Percentiles rank a stretch among this genome's conserved stretches.
phyloP scores from a whole-genome alignment of 768 basidiomycete species.

The Termitomyces sp. region DNA sequence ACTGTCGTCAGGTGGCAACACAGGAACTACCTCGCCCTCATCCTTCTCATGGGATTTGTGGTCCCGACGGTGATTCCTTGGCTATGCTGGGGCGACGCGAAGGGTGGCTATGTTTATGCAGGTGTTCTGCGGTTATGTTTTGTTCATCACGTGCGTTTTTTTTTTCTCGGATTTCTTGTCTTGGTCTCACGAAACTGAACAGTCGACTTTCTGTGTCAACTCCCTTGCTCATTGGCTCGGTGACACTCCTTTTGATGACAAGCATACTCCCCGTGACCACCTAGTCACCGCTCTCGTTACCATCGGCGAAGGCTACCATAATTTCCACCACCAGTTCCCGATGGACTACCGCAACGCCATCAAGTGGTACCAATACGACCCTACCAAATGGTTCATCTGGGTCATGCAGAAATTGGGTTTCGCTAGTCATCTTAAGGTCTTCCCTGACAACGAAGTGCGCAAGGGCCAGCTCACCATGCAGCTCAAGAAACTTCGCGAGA shows the following conservation, averaged over 20 bases:
- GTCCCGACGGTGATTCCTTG: constrained; percentile 78
- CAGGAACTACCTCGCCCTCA: constrained; percentile 64
- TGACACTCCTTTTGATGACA: constrained; percentile 90
- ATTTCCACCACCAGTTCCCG: constrained; percentile 96
- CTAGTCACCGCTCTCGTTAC: constrained; percentile 85
- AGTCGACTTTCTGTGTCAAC: constrained; percentile 97
- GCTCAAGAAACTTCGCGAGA: constrained; percentile 77
- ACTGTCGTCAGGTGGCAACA: constrained; percentile 86
- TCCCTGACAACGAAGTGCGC: constrained; percentile 55
- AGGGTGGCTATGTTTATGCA: constrained; percentile 84
- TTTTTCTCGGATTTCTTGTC: constrained; percentile 2
- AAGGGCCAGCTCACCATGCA: constrained; percentile 96
- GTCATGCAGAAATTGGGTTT: constrained; percentile 53
- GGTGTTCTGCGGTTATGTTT: constrained; percentile 73
- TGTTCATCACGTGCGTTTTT: constrained; percentile 76
- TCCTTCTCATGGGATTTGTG: constrained; percentile 64
- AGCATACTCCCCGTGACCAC: constrained; percentile 90
- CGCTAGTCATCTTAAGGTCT: constrained; percentile 64
- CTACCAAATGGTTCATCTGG: constrained; percentile 90
- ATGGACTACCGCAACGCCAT: constrained; percentile 98
- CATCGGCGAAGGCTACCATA: constrained; percentile 96
- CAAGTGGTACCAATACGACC: constrained; percentile 91
- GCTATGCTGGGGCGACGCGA: constrained; percentile 78
- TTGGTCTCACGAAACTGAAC: background rate
- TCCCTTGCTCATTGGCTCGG: constrained; percentile 97